These are phyloP conservation scores for Pneumocystis sp. DNA, from an alignment of 1,139 yeast genomes.

Conservation along the genomic window DNA sequence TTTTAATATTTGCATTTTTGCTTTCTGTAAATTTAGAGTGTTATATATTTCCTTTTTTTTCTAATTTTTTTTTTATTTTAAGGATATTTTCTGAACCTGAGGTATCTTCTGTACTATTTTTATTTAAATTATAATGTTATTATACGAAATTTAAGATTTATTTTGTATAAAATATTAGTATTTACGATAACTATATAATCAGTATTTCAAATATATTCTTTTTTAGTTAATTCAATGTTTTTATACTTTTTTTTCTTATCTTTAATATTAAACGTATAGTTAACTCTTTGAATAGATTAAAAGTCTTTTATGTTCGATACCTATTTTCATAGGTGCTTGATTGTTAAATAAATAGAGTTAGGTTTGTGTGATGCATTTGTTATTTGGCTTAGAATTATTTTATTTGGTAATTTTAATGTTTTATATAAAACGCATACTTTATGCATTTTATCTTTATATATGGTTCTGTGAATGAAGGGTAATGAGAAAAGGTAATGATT, in stretches of 20 bases:
- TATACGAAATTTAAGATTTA: background rate
- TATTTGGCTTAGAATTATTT: too few relatives aligned
- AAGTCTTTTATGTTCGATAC: background rate
- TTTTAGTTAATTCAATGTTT: background rate
- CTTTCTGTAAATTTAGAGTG: background rate
- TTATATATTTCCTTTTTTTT: background rate
- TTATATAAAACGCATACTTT: too few relatives aligned
- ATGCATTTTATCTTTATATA: too few relatives aligned
- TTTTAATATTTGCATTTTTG: background rate
- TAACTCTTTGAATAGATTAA: background rate
- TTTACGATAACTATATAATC: background rate
- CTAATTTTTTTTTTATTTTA: background rate
- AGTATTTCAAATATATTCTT: background rate
- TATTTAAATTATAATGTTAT: background rate
- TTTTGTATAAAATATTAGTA: background rate
- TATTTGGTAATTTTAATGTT: too few relatives aligned
- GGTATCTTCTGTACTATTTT: background rate
- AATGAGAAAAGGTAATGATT: too few relatives aligned
- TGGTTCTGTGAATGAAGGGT: too few relatives aligned
- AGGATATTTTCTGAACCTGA: background rate
- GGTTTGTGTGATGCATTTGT: too few relatives aligned
- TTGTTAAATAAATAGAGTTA: background rate
- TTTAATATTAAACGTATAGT: background rate
- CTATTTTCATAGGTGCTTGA: background rate
- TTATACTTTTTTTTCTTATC: background rate